phyloP scores from a whole-genome alignment of 169 alveolate genomes.

The Eimeria maxima region DNA sequence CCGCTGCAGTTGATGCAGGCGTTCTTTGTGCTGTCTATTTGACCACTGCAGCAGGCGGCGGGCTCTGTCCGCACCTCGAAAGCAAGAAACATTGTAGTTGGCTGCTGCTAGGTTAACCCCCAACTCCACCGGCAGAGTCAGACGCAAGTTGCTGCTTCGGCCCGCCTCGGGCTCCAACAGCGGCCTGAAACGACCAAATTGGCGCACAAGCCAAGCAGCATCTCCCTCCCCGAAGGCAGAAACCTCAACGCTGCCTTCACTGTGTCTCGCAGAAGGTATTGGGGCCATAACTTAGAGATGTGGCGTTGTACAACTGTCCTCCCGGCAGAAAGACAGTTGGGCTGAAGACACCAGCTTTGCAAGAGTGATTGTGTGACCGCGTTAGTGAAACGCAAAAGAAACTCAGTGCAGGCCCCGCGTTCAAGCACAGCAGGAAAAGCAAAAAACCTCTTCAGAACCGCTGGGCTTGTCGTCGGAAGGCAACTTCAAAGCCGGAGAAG shows the following conservation, averaged over 20 bases:
- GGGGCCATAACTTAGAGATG: background rate
- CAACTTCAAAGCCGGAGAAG: background rate
- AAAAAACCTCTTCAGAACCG: background rate
- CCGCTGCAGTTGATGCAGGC: background rate
- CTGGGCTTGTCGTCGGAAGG: background rate
- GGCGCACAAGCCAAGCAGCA: slow-evolving; percentile 55
- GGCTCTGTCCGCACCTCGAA: background rate
- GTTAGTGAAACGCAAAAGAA: background rate
- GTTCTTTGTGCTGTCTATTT: slow-evolving; percentile 54
- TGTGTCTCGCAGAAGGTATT: background rate
- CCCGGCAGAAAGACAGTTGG: background rate
- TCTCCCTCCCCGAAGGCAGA: background rate
- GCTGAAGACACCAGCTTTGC: background rate
- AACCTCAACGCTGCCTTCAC: background rate
- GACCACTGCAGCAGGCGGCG: slow-evolving; percentile 35
- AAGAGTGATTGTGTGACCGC: background rate
- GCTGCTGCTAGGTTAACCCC: background rate
- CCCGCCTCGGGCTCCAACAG: background rate
- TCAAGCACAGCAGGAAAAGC: background rate
- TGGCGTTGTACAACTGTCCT: background rate
- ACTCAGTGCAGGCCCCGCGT: background rate
- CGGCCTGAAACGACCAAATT: slow-evolving; percentile 32
- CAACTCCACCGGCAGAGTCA: background rate
- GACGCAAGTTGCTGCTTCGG: background rate
- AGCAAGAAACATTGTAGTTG: background rate